A percentile compares a stretch with the other conserved stretches of the same genome.
Conservation (phyloP, 192 early-diverging fungal species). For the Backusella mclennaniae region DNA sequence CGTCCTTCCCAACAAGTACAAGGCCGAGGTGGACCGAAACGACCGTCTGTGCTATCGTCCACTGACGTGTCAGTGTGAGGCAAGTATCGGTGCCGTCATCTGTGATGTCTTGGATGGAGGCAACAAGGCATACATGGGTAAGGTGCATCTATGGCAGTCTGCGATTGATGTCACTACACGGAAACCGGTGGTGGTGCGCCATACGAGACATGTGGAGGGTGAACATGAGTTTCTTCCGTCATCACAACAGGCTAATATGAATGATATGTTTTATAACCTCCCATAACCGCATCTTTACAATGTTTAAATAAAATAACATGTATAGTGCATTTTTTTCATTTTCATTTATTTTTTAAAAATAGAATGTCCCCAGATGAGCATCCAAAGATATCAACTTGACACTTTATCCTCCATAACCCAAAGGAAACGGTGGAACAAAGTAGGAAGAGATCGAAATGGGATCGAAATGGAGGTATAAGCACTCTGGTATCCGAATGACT, state of each 20-base stretch:
- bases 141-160: neutral
- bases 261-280: constrained; percentile 14
- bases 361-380: constrained; percentile 18
- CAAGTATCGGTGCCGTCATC: neutral
- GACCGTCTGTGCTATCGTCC: neutral
- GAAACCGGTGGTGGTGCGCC: neutral
- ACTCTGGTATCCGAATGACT: constrained; percentile 29
- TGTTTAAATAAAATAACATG: too few relatives aligned
- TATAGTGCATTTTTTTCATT: constrained; percentile 10
- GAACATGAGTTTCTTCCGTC: neutral
- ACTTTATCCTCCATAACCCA: neutral
- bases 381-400: constrained; percentile 12
- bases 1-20: neutral
- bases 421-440: neutral
- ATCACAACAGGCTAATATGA: neutral
- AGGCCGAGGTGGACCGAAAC: neutral
- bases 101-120: neutral
- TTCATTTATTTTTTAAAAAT: neutral
- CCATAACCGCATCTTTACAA: neutral
- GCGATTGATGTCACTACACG: neutral
- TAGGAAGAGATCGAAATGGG: constrained; percentile 7
- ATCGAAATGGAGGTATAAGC: constrained; percentile 21
- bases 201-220: neutral
- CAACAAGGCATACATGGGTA: neutral
- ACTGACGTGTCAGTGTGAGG: neutral